Base-by-base conservation (phyloP, 2,329 filamentous ascomycete species). In the Triangularia setosa region DNA sequence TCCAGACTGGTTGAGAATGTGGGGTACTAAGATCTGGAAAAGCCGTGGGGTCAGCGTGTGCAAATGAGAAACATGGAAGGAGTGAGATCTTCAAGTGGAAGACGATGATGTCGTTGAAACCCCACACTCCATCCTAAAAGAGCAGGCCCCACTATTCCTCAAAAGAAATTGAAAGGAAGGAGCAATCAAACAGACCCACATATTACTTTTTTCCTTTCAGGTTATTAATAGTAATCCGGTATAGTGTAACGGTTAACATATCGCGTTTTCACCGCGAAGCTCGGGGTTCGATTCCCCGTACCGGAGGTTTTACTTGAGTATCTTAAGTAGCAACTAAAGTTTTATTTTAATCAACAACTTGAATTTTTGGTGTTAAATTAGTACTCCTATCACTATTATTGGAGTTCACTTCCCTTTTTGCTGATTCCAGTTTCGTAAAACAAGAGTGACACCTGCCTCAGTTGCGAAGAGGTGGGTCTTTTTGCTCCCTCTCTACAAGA, bases 231-330 rank as follows among this genome's bases (percentile, higher is more conserved):
- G 52, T 21, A 33, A 58, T 69, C 66, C 67, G 65, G 48, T 70
- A 70, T 70, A 69, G 69, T 70, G 69, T 70, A 70, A 69, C 67
- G 69, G 69, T 68, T 65, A 70, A 68, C 69, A 70, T n/a, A n/a
- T n/a, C n/a, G n/a, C n/a, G n/a, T n/a, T n/a, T n/a, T n/a, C n/a
- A n/a, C n/a, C 27, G 27, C 27, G 27, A 28, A 28, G 69, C 67
- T 68, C 69, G 69, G 69, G 69, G 69, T 70, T 70, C 69, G 67
- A 70, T 67, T 70, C 69, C 69, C 69, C 69, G 69, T 70, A 69
- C 57, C 69, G 67, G 69, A 69, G 68, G 4, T 16, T 48, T 48
- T 48, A 16, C 8, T 40, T n/a, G n/a, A n/a, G n/a, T n/a, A n/a
- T n/a, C n/a, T n/a, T n/a, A n/a, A n/a, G n/a, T n/a, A n/a, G n/a